These are phyloP conservation scores for Asclepias syriaca DNA, from an alignment of 257 asterid species.

Conservation along the genomic window DNA sequence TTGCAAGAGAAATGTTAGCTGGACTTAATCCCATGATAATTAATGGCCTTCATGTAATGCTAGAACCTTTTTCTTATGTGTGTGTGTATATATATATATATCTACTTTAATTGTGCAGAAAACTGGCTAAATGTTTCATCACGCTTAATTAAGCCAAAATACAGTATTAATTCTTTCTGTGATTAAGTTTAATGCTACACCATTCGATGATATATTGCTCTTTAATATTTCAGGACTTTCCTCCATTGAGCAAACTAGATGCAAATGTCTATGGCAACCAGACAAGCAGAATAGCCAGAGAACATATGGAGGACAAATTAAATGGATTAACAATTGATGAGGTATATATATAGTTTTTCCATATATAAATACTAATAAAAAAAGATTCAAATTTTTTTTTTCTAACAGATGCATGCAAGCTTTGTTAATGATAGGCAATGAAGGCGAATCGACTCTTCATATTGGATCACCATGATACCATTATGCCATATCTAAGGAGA, in stretches of 20 bases:
- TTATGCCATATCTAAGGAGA: conserved; percentile 63
- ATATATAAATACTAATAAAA: neutral
- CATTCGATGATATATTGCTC: neutral
- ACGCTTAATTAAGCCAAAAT: neutral
- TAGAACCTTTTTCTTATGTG: neutral
- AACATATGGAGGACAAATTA: conserved; percentile 38
- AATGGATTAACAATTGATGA: conserved; percentile 47
- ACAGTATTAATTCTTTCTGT: neutral
- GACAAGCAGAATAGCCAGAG: conserved; percentile 45
- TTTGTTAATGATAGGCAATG: conserved; percentile 37
- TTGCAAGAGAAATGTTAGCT: conserved; percentile 74
- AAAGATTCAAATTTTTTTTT: no score
- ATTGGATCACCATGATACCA: conserved; percentile 59
- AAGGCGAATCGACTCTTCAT: conserved; percentile 43
- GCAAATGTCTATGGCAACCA: conserved; percentile 53
- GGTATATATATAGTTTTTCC: conserved; percentile 24
- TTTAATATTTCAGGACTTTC: conserved; percentile 47
- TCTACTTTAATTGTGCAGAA: neutral
- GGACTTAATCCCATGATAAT: conserved; percentile 68
- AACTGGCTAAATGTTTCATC: neutral
- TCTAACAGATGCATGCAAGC: no score
- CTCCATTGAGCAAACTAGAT: conserved; percentile 61
- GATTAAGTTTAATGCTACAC: neutral
- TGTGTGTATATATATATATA: no score
- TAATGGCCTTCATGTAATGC: conserved; percentile 53